Evolutionary conservation across 345 rosid species (phyloP).

Genomic region (Chamaenerion angustifolium): DNA sequence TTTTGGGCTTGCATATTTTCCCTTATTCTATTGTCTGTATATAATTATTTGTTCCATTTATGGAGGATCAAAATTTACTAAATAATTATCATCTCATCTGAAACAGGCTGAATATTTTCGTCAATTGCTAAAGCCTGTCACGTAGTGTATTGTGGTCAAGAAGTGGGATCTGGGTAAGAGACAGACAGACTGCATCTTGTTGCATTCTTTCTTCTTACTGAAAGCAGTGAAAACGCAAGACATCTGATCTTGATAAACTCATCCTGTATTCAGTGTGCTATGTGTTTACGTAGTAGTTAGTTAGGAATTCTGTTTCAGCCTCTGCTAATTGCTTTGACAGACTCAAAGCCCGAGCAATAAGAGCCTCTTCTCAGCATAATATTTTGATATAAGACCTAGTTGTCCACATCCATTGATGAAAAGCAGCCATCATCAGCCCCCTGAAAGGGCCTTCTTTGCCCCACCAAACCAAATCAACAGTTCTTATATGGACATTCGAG

Average conservation of each 20-base stretch:
- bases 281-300: no score
- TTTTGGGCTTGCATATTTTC: no score
- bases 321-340: no score
- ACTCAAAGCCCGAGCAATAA: neutral
- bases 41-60: constrained; percentile 1
- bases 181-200: constrained; percentile 21
- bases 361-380: neutral
- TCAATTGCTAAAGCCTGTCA: constrained; percentile 93
- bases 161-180: constrained; percentile 18
- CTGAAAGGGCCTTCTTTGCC: constrained; percentile 18
- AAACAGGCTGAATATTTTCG: constrained; percentile 89
- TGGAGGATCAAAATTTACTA: neutral
- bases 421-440: constrained; percentile 24
- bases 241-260: constrained; percentile 12
- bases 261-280: no score
- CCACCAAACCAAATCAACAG: constrained; percentile 34
- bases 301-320: no score
- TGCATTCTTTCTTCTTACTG: constrained; percentile 20
- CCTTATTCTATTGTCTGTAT: no score
- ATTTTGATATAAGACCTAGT: neutral
- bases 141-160: constrained; percentile 41
- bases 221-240: constrained; percentile 6
- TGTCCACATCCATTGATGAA: constrained; percentile 23
- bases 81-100: neutral
- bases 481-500: constrained; percentile 24